These are phyloP conservation scores for Aspergillus ochraceus DNA, from an alignment of 2,329 filamentous ascomycete species.

Conservation along the genomic window DNA sequence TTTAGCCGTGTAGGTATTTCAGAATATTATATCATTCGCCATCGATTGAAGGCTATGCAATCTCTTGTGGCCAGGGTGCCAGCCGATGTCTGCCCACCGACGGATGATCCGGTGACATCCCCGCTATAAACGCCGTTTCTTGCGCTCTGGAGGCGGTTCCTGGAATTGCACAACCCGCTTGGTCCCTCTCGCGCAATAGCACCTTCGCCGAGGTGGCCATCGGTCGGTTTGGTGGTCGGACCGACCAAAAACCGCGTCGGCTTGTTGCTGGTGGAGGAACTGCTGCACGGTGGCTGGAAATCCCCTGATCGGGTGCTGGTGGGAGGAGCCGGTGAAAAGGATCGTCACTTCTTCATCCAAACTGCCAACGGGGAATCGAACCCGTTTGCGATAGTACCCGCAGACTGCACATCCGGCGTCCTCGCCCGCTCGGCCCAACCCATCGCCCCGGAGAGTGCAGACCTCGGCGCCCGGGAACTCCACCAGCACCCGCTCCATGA, in stretches of 20 bases:
- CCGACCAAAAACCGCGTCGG: conserved; percentile 14
- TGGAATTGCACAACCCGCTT: conserved; percentile 13
- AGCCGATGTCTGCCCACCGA: conserved; percentile 1
- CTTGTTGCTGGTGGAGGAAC: conserved; percentile 15
- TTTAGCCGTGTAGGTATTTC: neutral
- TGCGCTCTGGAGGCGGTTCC: conserved; percentile 7
- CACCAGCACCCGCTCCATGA: conserved; percentile 9
- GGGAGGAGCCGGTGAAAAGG: conserved; percentile 1
- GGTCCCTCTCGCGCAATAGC: conserved; percentile 12
- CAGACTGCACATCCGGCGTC: conserved; percentile 16
- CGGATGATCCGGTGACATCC: conserved; percentile 3
- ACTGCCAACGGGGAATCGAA: conserved; percentile 12
- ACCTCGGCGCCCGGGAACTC: conserved; percentile 12
- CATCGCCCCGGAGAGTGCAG: neutral
- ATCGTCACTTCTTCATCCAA: conserved; percentile 15
- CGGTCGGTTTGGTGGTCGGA: conserved; percentile 12
- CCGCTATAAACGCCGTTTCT: conserved; percentile 5
- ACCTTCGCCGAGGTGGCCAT: conserved; percentile 16
- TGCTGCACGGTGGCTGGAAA: conserved; percentile 16
- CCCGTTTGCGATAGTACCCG: conserved; percentile 19
- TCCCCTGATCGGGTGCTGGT: conserved; percentile 12
- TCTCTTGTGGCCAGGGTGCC: neutral
- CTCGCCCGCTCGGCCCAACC: conserved; percentile 9
- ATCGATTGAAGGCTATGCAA: neutral
- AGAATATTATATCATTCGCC: neutral